Conservation (phyloP, 1,284 basidiomycete species). For the Trichosporon faecale region DNA sequence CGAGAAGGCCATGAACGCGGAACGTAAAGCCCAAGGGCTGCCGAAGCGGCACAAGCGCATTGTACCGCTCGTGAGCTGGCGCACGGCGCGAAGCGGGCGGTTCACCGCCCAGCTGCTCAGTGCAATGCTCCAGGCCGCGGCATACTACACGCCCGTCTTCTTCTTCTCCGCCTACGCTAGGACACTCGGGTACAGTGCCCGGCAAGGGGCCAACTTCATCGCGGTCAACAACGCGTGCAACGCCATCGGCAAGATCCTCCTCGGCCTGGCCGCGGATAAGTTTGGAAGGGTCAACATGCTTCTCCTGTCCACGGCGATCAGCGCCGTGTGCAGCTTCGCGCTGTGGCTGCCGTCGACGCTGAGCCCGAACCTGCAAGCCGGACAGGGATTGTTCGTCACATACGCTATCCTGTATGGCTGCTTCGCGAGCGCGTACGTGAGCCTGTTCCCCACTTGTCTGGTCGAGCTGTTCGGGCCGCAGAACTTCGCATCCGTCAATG, state of each 20-base stretch:
- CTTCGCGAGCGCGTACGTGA: slow-evolving; percentile 34
- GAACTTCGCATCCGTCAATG: slow-evolving; percentile 38
- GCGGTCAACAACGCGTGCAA: slow-evolving; percentile 37
- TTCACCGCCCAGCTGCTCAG: slow-evolving; percentile 32
- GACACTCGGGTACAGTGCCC: slow-evolving; percentile 26
- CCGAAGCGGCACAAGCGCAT: neutral
- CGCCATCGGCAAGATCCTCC: slow-evolving; percentile 44
- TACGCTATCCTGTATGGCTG: slow-evolving; percentile 35
- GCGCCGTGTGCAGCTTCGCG: slow-evolving; percentile 33
- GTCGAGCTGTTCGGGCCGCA: slow-evolving; percentile 40
- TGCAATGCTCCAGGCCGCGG: slow-evolving; percentile 28
- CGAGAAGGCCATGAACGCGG: neutral
- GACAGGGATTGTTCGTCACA: slow-evolving; percentile 35
- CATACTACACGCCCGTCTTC: slow-evolving; percentile 41
- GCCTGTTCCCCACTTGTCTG: slow-evolving; percentile 36
- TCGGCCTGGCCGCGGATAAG: slow-evolving; percentile 44
- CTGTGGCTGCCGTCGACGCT: slow-evolving; percentile 37
- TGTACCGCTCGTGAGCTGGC: slow-evolving; percentile 34
- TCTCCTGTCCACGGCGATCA: slow-evolving; percentile 35
- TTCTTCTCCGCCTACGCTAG: slow-evolving; percentile 39
- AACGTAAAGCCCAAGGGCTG: neutral
- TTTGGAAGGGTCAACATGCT: slow-evolving; percentile 48
- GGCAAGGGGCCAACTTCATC: slow-evolving; percentile 34
- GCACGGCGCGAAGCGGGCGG: slow-evolving; percentile 26
- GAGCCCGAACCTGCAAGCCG: neutral